Evolutionary conservation across 2,329 filamentous ascomycete genomes (phyloP).

Genomic region (Cladobotryum protrusum): DNA sequence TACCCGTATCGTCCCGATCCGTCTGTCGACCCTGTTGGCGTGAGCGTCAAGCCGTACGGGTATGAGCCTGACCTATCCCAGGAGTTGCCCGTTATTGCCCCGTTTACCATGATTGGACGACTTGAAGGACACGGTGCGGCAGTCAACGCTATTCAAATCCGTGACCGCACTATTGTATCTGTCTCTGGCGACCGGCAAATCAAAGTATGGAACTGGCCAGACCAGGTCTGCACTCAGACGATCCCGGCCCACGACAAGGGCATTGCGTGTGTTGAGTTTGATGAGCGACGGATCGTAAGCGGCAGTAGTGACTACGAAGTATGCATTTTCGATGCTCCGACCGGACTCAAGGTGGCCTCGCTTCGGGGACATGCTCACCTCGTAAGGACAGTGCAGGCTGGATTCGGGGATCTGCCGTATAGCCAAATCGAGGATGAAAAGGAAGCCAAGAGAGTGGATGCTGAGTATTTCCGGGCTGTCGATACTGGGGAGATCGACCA

Average conservation of each 20-base stretch:
- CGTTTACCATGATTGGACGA: conserved; percentile 72
- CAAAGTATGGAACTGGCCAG: conserved; percentile 90
- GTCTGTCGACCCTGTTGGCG: conserved; percentile 46
- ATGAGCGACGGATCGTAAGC: conserved; percentile 86
- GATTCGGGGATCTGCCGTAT: conserved; percentile 82
- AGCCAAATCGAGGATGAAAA: conserved; percentile 67
- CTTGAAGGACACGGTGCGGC: conserved; percentile 83
- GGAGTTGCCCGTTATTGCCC: conserved; percentile 48
- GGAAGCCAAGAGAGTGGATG: conserved; percentile 68
- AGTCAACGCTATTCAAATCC: conserved; percentile 92
- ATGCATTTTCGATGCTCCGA: conserved; percentile 84
- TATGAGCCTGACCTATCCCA: conserved; percentile 41
- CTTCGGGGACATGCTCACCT: conserved; percentile 75
- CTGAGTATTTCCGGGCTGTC: conserved; percentile 60
- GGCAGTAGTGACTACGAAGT: conserved; percentile 95
- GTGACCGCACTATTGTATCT: conserved; percentile 80
- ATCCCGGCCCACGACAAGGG: conserved; percentile 87
- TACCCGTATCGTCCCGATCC: conserved; percentile 33
- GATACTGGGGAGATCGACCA: conserved; percentile 43
- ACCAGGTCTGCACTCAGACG: conserved; percentile 67
- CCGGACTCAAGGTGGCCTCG: conserved; percentile 83
- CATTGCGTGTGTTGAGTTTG: conserved; percentile 96
- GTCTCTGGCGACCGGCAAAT: conserved; percentile 91
- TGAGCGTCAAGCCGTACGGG: conserved; percentile 48
- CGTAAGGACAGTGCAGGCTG: conserved; percentile 90